Evolutionary conservation across 75 land plant species (phyloP).

Genomic region (Picea sitchensis): DNA sequence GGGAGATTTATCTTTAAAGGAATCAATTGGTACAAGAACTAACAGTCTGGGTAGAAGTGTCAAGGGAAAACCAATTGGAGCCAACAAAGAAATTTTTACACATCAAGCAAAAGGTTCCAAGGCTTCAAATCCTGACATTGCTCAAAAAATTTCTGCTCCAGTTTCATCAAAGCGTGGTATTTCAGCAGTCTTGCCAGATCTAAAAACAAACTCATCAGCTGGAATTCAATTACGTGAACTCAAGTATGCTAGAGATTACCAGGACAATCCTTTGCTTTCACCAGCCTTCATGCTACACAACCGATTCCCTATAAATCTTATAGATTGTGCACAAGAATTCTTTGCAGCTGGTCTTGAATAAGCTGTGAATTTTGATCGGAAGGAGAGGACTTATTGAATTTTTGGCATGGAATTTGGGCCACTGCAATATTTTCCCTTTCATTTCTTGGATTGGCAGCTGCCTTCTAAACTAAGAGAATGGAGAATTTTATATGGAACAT

Average conservation of each 20-base stretch:
- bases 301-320: conserved; percentile 62
- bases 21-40: background rate
- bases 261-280: conserved; percentile 17
- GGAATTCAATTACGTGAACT: conserved; percentile 22
- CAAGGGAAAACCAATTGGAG: conserved; percentile 1
- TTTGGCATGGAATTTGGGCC: background rate
- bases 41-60: background rate
- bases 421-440: background rate
- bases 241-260: conserved; percentile 12
- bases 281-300: conserved; percentile 49
- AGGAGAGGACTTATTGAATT: background rate
- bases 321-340: conserved; percentile 70
- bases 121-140: conserved; percentile 3
- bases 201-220: conserved; percentile 27
- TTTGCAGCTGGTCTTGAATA: conserved; percentile 46
- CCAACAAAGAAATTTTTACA: conserved; percentile 1
- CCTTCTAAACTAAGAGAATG: background rate
- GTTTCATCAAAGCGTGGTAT: conserved; percentile 22
- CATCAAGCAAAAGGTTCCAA: conserved; percentile 6
- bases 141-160: conserved; percentile 15
- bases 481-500: background rate
- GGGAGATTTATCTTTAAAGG: background rate
- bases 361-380: background rate
- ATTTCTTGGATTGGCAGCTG: background rate
- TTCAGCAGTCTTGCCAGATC: conserved; percentile 16